Base-by-base conservation (phyloP, 805 yeast genomes). In the Brettanomyces anomalus region DNA sequence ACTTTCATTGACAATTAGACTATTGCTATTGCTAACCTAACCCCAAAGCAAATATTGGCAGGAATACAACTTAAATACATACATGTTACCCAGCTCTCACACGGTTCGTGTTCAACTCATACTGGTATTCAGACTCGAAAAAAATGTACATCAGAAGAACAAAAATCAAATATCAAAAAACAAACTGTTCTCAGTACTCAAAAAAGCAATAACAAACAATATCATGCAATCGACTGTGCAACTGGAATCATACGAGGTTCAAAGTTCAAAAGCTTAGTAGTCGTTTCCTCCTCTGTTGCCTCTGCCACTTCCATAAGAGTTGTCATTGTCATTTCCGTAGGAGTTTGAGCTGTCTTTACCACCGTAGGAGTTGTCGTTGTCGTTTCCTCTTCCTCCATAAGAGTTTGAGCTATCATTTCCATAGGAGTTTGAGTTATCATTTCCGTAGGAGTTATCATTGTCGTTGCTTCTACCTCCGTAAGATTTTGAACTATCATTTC, bases 271-370 rank as follows among this genome's bases (percentile, higher is more conserved):
- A 8, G 34, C 34, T 32, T 32, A 36, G 30, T 36, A 20, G 42
- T 45, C 39, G 42, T 53, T 51, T 43, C 52, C 51, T 20, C 43
- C 37, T 36, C 54, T 49, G 33, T 48, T 48, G 3, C 50, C 48
- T 21, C 47, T 43, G 49, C 51, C 54, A 38, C 57, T 54, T 28
- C 65, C 70, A 49, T 55, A 60, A 28, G 64, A 58, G 53, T 65
- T 58, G 51, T 54, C 46, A 46, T 62, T 57, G 44, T 54, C 53
- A 30, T 41, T 36, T 2, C 21, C 16, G 33, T 40, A n/a, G 16
- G 19, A 24, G 33, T 20, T 19, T 10, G 36, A 21, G 35, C 15
- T 16, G 33, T 33, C 32, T 32, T n/a, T n/a, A n/a, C n/a, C n/a
- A n/a, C 61, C 64, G 49, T 57, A 60, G 28, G 62, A 57, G 54